Evolutionary conservation across 768 basidiomycete species (phyloP).

Genomic region (Myochromella boudieri): DNA sequence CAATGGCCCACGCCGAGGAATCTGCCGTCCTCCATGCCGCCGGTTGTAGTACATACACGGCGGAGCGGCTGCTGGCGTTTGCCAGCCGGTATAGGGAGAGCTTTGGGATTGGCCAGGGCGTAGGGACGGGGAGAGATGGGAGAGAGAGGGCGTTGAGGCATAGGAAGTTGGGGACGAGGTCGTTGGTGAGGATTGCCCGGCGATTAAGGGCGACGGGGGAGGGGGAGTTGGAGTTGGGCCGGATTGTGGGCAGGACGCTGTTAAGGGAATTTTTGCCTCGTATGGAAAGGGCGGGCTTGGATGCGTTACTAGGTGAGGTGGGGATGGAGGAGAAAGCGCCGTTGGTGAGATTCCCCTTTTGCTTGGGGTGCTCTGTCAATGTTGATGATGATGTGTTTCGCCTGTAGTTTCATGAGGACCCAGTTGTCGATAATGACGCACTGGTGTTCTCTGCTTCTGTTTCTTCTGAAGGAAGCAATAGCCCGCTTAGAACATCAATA

Average conservation of each 20-base stretch:
- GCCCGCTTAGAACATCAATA: constrained; percentile 38
- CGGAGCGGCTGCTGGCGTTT: constrained; percentile 47
- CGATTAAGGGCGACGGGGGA: no score
- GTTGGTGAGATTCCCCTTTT: constrained; percentile 32
- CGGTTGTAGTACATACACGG: constrained; percentile 39
- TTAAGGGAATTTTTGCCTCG: constrained; percentile 63
- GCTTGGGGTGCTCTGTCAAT: no score
- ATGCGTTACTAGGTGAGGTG: constrained; percentile 49
- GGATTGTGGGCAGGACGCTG: constrained; percentile 47
- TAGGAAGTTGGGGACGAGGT: constrained; percentile 60
- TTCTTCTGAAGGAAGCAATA: constrained; percentile 27
- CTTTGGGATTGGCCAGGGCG: no score
- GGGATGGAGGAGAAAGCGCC: constrained; percentile 41
- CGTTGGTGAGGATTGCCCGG: constrained; percentile 54
- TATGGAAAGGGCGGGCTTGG: constrained; percentile 54
- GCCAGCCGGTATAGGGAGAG: constrained; percentile 58
- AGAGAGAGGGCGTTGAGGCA: constrained; percentile 56
- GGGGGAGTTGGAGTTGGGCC: constrained; percentile 49
- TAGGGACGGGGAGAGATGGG: no score
- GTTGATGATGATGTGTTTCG: constrained; percentile 9
- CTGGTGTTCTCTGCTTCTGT: constrained; percentile 50
- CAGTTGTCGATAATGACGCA: constrained; percentile 33
- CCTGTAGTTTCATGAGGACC: constrained; percentile 48
- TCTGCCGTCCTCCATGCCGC: constrained; percentile 44
- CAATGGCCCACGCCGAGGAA: constrained; percentile 59